Conservation (phyloP, 257 asterid genomes). For the Rauvolfia tetraphylla region DNA sequence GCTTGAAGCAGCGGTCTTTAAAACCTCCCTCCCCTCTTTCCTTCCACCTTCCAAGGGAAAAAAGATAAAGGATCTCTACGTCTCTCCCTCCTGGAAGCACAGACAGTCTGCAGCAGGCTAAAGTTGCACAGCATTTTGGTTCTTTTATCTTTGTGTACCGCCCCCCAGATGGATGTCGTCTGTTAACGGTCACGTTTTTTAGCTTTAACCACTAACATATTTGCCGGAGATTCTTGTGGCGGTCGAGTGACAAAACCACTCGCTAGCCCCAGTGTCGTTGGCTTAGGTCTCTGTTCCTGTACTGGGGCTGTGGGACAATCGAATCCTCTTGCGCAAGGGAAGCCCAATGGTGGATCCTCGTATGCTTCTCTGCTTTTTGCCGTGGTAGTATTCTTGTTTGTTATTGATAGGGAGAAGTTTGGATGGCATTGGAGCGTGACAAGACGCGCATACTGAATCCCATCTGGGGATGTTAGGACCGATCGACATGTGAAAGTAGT, state of each 20-base stretch:
- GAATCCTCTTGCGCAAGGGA: background rate
- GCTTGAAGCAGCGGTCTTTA: conserved; percentile 8
- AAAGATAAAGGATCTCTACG: conserved; percentile 12
- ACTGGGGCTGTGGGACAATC: background rate
- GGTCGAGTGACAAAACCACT: background rate
- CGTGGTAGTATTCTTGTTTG: background rate
- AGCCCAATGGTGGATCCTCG: background rate
- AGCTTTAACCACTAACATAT: conserved; percentile 11
- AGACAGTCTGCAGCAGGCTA: conserved; percentile 7
- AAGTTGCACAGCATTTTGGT: conserved; percentile 11
- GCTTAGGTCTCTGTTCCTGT: conserved; percentile 1
- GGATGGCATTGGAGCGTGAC: background rate
- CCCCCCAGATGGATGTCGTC: background rate
- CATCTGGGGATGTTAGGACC: background rate
- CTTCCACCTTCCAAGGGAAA: conserved; percentile 4
- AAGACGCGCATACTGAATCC: background rate
- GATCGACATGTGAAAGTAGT: background rate
- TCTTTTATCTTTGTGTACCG: conserved; percentile 8
- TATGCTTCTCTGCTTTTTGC: background rate
- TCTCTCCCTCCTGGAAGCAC: background rate
- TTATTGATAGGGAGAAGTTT: background rate
- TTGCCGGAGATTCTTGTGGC: background rate
- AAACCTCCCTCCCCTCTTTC: conserved; percentile 1
- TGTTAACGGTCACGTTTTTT: background rate
- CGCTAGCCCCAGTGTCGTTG: background rate